phyloP scores from a whole-genome alignment of 257 asterid genomes.

The Apocynum venetum region DNA sequence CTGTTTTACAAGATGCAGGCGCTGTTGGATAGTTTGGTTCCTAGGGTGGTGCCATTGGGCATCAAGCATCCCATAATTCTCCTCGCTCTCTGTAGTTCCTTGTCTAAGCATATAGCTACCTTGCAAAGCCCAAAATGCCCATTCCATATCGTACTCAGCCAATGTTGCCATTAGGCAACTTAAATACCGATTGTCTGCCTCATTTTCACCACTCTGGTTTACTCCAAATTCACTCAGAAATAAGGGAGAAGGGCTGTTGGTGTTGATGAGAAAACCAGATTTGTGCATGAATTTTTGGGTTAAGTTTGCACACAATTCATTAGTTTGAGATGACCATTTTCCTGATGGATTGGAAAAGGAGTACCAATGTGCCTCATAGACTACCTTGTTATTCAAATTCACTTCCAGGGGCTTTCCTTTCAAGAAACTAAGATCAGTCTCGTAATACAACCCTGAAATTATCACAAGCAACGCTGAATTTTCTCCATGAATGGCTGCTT shows the following conservation, averaged over 20 bases:
- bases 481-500: slow-evolving; percentile 30
- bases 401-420: slow-evolving; percentile 26
- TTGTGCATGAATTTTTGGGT: slow-evolving; percentile 18
- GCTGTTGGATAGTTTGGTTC: slow-evolving; percentile 32
- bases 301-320: slow-evolving; percentile 24
- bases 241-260: slow-evolving; percentile 33
- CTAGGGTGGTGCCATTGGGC: slow-evolving; percentile 40
- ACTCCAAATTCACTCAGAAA: slow-evolving; percentile 65
- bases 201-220: slow-evolving; percentile 37
- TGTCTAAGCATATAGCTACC: slow-evolving; percentile 56
- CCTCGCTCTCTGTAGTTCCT: slow-evolving; percentile 32
- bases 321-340: slow-evolving; percentile 4
- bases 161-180: slow-evolving; percentile 45
- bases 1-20: slow-evolving; percentile 41
- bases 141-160: slow-evolving; percentile 60
- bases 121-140: slow-evolving; percentile 76
- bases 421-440: slow-evolving; percentile 33
- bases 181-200: slow-evolving; percentile 48
- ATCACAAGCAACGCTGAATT: slow-evolving; percentile 44
- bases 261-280: slow-evolving; percentile 37
- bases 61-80: slow-evolving; percentile 48
- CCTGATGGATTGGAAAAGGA: slow-evolving; percentile 17
- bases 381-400: slow-evolving; percentile 30
- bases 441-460: slow-evolving; percentile 45
- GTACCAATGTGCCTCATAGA: slow-evolving; percentile 53